phyloP scores from a whole-genome alignment of 192 early-diverging fungal genomes.

The Entomortierella parvispora region DNA sequence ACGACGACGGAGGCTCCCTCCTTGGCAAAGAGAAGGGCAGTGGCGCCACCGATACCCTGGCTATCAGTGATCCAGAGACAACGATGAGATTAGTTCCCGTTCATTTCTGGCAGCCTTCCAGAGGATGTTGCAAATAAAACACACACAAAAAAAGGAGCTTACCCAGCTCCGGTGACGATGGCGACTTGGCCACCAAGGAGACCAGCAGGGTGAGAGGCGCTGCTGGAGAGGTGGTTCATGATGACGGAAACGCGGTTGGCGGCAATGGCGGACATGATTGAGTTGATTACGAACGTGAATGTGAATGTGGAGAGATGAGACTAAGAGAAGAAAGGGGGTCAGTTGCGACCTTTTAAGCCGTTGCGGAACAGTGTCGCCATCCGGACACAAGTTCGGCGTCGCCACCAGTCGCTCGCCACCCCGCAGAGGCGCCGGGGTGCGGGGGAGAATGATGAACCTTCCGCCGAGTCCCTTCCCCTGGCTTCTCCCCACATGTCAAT shows the following conservation, averaged over 20 bases:
- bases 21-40: slow-evolving; percentile 88
- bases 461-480: too few relatives aligned
- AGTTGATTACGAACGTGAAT: background rate
- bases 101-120: too few relatives aligned
- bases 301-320: slow-evolving; percentile 9
- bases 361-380: too few relatives aligned
- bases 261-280: slow-evolving; percentile 19
- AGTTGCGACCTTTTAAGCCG: background rate
- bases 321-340: background rate
- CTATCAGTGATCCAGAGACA: too few relatives aligned
- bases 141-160: too few relatives aligned
- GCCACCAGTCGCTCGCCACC: background rate
- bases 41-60: slow-evolving; percentile 89
- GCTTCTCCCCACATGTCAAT: background rate
- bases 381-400: background rate
- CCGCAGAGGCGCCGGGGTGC: too few relatives aligned
- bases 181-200: slow-evolving; percentile 68
- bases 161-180: slow-evolving; percentile 72
- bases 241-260: slow-evolving; percentile 17
- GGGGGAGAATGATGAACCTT: too few relatives aligned
- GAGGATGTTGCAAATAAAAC: too few relatives aligned
- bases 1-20: slow-evolving; percentile 92
- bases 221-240: slow-evolving; percentile 39
- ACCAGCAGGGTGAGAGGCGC: slow-evolving; percentile 57
- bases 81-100: too few relatives aligned